Evolutionary conservation across 108 stramenopile genomes (phyloP).

Genomic region (Asterionellopsis glacialis): DNA sequence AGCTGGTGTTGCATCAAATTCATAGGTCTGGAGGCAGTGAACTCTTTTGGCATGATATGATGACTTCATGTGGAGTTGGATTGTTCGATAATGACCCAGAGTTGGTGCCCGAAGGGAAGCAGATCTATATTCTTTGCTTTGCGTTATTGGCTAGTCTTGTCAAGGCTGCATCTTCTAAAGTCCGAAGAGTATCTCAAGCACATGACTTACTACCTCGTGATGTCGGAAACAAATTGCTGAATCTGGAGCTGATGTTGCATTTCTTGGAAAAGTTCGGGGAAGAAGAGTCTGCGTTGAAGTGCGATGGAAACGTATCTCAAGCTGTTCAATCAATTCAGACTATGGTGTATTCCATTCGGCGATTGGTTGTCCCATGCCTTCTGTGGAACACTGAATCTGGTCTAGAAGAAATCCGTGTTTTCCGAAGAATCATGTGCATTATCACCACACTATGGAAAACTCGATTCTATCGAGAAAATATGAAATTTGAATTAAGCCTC

Average conservation of each 20-base stretch:
- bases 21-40: conserved; percentile 82
- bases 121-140: conserved; percentile 57
- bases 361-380: conserved; percentile 78
- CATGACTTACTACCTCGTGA: conserved; percentile 60
- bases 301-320: conserved; percentile 4
- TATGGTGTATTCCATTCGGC: conserved; percentile 75
- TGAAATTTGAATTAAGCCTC: conserved; percentile 82
- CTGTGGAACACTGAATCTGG: conserved; percentile 69
- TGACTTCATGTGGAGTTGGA: conserved; percentile 59
- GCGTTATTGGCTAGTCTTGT: conserved; percentile 66
- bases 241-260: conserved; percentile 65
- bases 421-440: conserved; percentile 59
- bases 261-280: conserved; percentile 49
- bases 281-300: conserved; percentile 16
- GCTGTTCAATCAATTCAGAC: conserved; percentile 29
- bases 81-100: conserved; percentile 52
- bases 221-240: conserved; percentile 75
- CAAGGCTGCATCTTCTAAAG: conserved; percentile 63
- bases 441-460: conserved; percentile 70
- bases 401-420: conserved; percentile 66
- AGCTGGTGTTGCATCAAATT: conserved; percentile 82
- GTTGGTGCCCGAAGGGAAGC: conserved; percentile 21
- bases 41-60: conserved; percentile 90
- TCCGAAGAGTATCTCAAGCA: conserved; percentile 39
- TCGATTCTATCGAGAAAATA: conserved; percentile 47